These are phyloP conservation scores for Phytophthora lateralis DNA, from an alignment of 352 stramenopile species.

Conservation along the genomic window DNA sequence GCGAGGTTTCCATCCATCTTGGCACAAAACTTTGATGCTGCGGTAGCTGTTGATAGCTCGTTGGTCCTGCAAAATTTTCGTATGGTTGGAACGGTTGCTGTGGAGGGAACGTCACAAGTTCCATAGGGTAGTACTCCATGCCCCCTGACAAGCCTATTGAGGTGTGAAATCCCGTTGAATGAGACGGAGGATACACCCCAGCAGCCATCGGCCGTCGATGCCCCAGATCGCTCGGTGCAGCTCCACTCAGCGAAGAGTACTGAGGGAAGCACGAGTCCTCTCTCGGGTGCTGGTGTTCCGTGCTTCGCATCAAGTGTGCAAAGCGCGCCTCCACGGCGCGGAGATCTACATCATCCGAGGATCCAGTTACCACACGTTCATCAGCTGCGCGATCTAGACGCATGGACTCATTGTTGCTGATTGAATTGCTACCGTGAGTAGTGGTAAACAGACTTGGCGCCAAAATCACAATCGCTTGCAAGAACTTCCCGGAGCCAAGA, in stretches of 20 bases:
- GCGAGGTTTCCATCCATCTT: conserved; percentile 31
- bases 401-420: conserved; percentile 30
- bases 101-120: conserved; percentile 31
- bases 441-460: conserved; percentile 74
- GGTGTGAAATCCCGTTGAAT: conserved; percentile 17
- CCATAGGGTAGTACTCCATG: conserved; percentile 40
- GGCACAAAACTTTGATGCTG: conserved; percentile 32
- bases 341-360: conserved; percentile 70
- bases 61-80: conserved; percentile 18
- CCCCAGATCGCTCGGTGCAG: conserved; percentile 4
- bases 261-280: conserved; percentile 25
- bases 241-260: conserved; percentile 20
- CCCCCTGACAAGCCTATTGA: conserved; percentile 15
- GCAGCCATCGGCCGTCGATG: conserved; percentile 21
- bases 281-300: conserved; percentile 37
- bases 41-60: conserved; percentile 26
- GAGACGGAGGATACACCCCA: conserved; percentile 12
- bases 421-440: conserved; percentile 42
- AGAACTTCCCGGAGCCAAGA: conserved; percentile 46
- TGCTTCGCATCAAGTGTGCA: conserved; percentile 79
- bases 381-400: conserved; percentile 21
- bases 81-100: conserved; percentile 34
- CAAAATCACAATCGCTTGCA: conserved; percentile 73
- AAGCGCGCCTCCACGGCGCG: conserved; percentile 78
- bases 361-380: conserved; percentile 30